Evolutionary conservation across 169 alveolate genomes (phyloP), one percentile per base, ranked within the genome.

Genomic region (Nephromyces sp.): DNA sequence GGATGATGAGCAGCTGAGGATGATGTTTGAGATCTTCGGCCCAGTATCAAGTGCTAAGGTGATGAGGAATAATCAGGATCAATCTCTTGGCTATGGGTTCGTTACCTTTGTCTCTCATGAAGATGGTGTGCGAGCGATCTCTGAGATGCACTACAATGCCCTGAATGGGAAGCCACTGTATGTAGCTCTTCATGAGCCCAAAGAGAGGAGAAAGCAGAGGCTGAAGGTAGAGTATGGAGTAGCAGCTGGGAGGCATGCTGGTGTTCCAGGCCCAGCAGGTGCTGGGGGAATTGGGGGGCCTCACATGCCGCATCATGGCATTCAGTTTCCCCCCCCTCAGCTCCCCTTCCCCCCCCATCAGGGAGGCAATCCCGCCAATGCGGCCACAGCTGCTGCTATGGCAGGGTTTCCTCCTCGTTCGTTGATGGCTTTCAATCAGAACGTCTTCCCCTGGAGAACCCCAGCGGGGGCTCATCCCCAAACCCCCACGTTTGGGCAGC

Each of bases 81-180:
- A 83, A 30, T 89, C 97, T 53, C 92, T 94, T 79, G 98, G 98
- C 34, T 96, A 95, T 77, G 99, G 98, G 30, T 96, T 93, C 79
- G 99, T 95, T 24, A 95, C 98, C 87, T 96, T 94, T 87, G 84
- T 87, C 64, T 80, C 91, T 22, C 95, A 96, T 8, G 98, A 94
- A 68, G 98, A 94, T 82, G 99, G 99, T 6, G 92, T 94, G 30
- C 92, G 88, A 81, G 99, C 99, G 5, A 94, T 94, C 52, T 89
- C 97, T 29, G 98, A 93, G 79, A 95, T 93, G 98, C 96, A 93
- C 74, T 78, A 91, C 79, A 92, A 91, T 87, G 82, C 86, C 32
- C 75, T 82, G 32, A 70, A 67, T 51, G 92, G 90, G 57, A 93
- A 93, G 83, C 98, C 98, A 4, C 81, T 93, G 64, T 93, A 92